phyloP scores from a whole-genome alignment of 2,329 filamentous ascomycete genomes.

The Rhynchosporium secalis region DNA sequence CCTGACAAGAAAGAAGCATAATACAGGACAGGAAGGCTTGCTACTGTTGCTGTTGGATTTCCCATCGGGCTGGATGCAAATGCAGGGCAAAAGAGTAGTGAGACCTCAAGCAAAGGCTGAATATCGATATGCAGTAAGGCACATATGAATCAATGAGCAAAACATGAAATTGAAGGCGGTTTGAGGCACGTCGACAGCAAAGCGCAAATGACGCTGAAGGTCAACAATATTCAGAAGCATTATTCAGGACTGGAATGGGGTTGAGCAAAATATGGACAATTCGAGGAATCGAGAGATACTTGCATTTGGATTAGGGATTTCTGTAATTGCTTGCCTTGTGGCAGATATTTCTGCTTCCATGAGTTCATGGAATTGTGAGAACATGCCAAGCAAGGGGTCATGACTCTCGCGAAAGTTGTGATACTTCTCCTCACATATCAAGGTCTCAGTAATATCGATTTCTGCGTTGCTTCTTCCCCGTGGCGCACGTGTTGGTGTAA shows the following conservation, averaged over 20 bases:
- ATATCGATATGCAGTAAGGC: constrained; percentile 9
- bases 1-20: no score
- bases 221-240: no score
- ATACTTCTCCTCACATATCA: constrained; percentile 11
- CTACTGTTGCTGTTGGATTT: no score
- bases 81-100: background rate
- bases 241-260: background rate
- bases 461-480: background rate
- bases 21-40: no score
- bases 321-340: background rate
- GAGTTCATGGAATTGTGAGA: background rate
- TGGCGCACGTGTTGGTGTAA: background rate
- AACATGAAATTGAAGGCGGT: background rate
- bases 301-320: background rate
- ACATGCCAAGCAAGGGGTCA: constrained; percentile 3
- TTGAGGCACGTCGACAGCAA: no score
- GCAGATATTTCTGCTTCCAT: background rate
- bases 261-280: constrained; percentile 3
- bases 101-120: background rate
- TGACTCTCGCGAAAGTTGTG: background rate
- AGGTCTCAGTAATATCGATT: background rate
- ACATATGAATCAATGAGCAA: background rate
- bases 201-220: no score
- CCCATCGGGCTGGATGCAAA: background rate
- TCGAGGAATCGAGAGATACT: background rate